Evolutionary conservation across 768 basidiomycete genomes (phyloP).

Genomic region (Pleurotus citrinopileatus): DNA sequence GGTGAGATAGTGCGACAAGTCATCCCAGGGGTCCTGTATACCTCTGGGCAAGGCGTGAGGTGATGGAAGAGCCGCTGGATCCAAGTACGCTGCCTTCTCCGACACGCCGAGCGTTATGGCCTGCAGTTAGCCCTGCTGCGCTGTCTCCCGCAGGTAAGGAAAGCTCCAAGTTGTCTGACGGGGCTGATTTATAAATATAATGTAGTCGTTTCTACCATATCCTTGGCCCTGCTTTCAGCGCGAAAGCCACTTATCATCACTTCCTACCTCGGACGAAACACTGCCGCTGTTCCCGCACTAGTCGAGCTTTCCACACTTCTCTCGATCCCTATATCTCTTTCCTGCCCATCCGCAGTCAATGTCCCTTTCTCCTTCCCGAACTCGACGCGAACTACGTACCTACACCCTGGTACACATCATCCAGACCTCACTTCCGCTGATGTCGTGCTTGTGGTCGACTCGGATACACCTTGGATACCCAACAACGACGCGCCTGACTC

Average conservation of each 20-base stretch:
- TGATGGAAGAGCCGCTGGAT: constrained; percentile 62
- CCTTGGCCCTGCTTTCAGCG: constrained; percentile 45
- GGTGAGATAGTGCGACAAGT: constrained; percentile 53
- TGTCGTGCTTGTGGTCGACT: constrained; percentile 62
- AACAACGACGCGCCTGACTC: constrained; percentile 39
- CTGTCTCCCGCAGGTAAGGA: constrained; percentile 36
- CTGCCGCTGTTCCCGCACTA: constrained; percentile 42
- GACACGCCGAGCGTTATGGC: constrained; percentile 40
- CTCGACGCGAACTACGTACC: constrained; percentile 51
- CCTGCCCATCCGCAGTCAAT: constrained; percentile 49
- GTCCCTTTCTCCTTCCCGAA: constrained; percentile 56
- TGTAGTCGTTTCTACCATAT: constrained; percentile 37
- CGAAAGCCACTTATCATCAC: constrained; percentile 62
- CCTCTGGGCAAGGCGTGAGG: constrained; percentile 70
- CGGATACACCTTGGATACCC: constrained; percentile 65
- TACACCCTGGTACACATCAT: constrained; percentile 41
- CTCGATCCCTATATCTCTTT: constrained; percentile 50
- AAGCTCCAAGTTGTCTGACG: too few relatives aligned
- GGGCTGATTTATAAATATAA: constrained; percentile 3
- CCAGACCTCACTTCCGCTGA: constrained; percentile 52
- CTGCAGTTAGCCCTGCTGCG: constrained; percentile 45
- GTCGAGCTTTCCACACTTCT: constrained; percentile 45
- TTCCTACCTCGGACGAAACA: constrained; percentile 58
- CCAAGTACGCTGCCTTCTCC: constrained; percentile 27
- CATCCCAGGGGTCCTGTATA: constrained; percentile 74